Percentiles rank a stretch among this genome's conserved stretches.
These are phyloP conservation scores for Epichloe coenophiala DNA, from an alignment of 2,329 filamentous ascomycete genomes.

Conservation along the genomic window DNA sequence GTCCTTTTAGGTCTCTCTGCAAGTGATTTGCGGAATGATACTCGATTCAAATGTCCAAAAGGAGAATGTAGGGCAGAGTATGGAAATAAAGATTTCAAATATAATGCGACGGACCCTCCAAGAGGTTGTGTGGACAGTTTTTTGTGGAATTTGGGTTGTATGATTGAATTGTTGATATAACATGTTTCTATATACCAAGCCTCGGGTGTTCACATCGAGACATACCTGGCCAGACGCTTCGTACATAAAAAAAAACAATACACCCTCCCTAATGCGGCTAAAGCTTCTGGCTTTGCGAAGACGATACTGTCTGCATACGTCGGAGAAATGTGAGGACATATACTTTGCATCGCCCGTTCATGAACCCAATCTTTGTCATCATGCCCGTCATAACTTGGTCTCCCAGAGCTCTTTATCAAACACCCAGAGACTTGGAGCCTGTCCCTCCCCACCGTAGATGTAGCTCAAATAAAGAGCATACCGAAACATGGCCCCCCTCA, in stretches of 20 bases:
- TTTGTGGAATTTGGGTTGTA: background rate
- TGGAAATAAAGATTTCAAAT: no score
- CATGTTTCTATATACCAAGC: background rate
- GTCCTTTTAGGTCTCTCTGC: no score
- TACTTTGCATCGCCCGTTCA: no score
- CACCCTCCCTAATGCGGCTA: background rate
- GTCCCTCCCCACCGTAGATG: conserved; percentile 11
- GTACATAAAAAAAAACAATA: background rate
- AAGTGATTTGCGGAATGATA: no score
- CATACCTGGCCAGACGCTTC: background rate
- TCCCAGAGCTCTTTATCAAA: conserved; percentile 12
- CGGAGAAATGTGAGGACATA: no score
- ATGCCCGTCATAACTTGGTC: conserved; percentile 1
- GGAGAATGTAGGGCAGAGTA: no score
- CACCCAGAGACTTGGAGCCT: conserved; percentile 19
- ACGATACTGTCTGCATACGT: no score
- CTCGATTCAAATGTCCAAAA: no score
- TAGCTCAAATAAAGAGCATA: conserved; percentile 24
- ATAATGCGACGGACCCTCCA: no score
- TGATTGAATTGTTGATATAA: background rate
- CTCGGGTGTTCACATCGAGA: background rate
- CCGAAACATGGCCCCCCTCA: conserved; percentile 18
- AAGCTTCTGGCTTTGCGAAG: no score
- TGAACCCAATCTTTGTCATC: no score
- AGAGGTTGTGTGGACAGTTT: background rate